Base-by-base conservation (phyloP, 2,329 filamentous ascomycete genomes). In the Arthrobotrys iridis region DNA sequence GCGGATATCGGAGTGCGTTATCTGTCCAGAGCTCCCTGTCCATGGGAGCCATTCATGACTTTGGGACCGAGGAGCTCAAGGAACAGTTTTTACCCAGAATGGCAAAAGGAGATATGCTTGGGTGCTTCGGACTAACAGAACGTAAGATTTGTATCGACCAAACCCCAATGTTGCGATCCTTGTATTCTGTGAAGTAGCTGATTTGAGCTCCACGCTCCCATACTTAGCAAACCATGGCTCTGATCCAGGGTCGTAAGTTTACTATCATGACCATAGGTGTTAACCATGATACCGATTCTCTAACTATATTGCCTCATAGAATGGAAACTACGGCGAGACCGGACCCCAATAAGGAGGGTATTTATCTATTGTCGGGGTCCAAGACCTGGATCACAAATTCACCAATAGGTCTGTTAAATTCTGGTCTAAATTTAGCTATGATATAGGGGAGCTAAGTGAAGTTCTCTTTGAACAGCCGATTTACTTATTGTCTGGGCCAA, bases 351-450 rank as follows among this genome's bases (percentile, higher is more conserved):
- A 93, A 93, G 85, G 90, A 91, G 80, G 93, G 93, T 0, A 92
- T 93, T 82, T 91, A 90, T 79, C 87, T 89, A 45, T 83, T 97
- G 35, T 92, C 89, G 48, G 93, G 93, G 1, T 85, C 91, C 57
- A 97, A 97, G 85, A 97, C 93, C 0, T 97, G 93, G 93, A 97
- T 97, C 81, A 97, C 93, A 11, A 97, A 97, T 83, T 94, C 91
- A 5, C 93, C 93, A 2, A 96, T 97, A 79, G 60, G 77, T 78
- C 7, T 30, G 52, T 37, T 57, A 10, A 7, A 18, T 26, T 15
- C 2, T 11, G 5, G n/a, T 10, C 4, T 30, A 5, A 33, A 20
- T 35, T 11, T 20, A 13, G 30, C 20, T 4, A 2, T 24, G 13
- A 11, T 4, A 8, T 10, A 7, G 7, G 22, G 2, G 24, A 24